Evolutionary conservation across 768 basidiomycete genomes (phyloP).

Genomic region (Boletus speciosus): DNA sequence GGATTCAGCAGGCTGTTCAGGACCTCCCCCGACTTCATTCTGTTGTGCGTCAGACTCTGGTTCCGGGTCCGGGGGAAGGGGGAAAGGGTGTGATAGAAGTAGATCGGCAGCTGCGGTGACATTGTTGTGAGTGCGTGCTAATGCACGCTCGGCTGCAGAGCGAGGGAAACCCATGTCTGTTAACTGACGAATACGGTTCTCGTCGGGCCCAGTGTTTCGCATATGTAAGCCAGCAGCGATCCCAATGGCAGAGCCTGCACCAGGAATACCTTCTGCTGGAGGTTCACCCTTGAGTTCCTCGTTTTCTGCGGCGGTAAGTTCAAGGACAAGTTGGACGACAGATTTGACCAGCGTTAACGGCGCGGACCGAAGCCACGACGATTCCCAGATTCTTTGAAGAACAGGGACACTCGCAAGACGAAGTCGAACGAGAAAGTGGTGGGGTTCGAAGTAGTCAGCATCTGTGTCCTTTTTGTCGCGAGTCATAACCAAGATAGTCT

Average conservation of each 20-base stretch:
- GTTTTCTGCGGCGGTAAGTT: slow-evolving; percentile 77
- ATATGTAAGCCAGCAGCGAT: slow-evolving; percentile 33
- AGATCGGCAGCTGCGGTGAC: slow-evolving; percentile 85
- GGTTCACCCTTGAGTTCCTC: slow-evolving; percentile 61
- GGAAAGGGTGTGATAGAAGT: slow-evolving; percentile 78
- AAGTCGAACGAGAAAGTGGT: slow-evolving; percentile 82
- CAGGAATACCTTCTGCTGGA: slow-evolving; percentile 33
- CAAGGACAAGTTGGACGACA: slow-evolving; percentile 73
- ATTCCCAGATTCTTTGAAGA: slow-evolving; percentile 70
- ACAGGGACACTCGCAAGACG: slow-evolving; percentile 69
- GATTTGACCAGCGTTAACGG: slow-evolving; percentile 73
- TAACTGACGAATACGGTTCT: slow-evolving; percentile 74
- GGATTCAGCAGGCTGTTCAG: slow-evolving; percentile 30
- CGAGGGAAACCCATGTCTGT: slow-evolving; percentile 97
- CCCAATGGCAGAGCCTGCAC: slow-evolving; percentile 30
- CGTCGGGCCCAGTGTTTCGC: slow-evolving; percentile 56
- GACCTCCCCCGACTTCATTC: slow-evolving; percentile 9
- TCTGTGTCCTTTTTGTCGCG: slow-evolving; percentile 80
- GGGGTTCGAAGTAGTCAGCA: slow-evolving; percentile 76
- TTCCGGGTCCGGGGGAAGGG: slow-evolving; percentile 65
- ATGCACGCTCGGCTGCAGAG: slow-evolving; percentile 79
- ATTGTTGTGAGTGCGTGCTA: slow-evolving; percentile 84
- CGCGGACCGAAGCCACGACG: slow-evolving; percentile 74
- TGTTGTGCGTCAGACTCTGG: slow-evolving; percentile 23
- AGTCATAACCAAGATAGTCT: slow-evolving; percentile 68